These are phyloP conservation scores for Blakeslea trispora DNA, from an alignment of 371 early-diverging fungal species.

Conservation along the genomic window DNA sequence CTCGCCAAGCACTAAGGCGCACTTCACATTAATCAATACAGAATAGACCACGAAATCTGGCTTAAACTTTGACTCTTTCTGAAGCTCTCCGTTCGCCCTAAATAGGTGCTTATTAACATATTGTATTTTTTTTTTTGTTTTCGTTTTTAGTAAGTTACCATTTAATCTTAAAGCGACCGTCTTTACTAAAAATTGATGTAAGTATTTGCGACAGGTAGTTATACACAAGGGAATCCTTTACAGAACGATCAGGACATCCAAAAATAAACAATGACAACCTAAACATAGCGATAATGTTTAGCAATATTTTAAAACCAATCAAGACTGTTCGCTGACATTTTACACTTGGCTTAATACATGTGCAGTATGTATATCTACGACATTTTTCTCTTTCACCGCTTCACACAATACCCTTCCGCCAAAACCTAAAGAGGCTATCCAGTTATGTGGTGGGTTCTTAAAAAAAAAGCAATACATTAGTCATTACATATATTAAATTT, in stretches of 20 bases:
- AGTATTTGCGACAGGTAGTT: conserved; percentile 7
- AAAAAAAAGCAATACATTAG: no score
- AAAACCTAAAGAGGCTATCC: conserved; percentile 2
- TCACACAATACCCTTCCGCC: conserved; percentile 3
- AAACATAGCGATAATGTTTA: conserved; percentile 13
- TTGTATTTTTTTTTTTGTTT: conserved; percentile 18
- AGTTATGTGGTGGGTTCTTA: conserved; percentile 11
- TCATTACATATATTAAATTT: no score
- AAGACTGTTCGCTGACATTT: conserved; percentile 6
- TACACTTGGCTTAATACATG: conserved; percentile 10
- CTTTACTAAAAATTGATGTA: conserved; percentile 10
- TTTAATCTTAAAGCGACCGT: conserved; percentile 14
- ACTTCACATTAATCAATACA: conserved; percentile 15
- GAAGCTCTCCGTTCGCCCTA: conserved; percentile 16
- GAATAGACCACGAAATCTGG: conserved; percentile 17
- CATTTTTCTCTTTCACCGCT: conserved; percentile 2
- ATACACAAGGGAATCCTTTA: conserved; percentile 10
- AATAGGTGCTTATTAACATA: conserved; percentile 16
- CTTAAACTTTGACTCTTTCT: conserved; percentile 14
- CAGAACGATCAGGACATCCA: conserved; percentile 15
- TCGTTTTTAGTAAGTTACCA: conserved; percentile 18
- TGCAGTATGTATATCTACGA: conserved; percentile 11
- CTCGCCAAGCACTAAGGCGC: conserved; percentile 16
- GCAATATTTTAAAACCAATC: conserved; percentile 6
- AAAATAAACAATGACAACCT: conserved; percentile 12